Evolutionary conservation across 305 asterid genomes (phyloP), one percentile per base, ranked within the genome.

Genomic region (Rubia balearica): DNA sequence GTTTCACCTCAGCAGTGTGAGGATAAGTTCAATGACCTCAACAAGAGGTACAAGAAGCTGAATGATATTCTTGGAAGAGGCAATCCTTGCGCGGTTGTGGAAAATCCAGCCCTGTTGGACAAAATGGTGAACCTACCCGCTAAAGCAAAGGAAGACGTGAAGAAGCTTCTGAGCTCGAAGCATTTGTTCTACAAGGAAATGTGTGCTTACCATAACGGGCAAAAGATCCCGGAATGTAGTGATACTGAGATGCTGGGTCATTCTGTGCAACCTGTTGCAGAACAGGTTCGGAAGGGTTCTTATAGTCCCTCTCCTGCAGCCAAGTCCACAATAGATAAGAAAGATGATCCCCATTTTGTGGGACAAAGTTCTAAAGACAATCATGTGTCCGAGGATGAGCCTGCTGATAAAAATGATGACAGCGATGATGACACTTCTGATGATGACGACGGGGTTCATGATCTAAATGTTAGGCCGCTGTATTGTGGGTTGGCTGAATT

Each of bases 1-100:
- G 82, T 78, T 65, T 81, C 84, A 1, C 84, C 84, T 65, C 84
- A 81, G 75, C 84, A 81, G 72, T 81, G 84, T 38, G 84, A 81
- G 68, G 83, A 80, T 67, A 80, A 80, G 73, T 80, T 80, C 56
- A 80, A 80, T 67, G 83, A 80, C 75, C 72, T 80, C 68, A 80
- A 80, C 69, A 81, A 81, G 73, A 77, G 84, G 75, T 81, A 81
- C 66, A 81, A 81, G 75, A 81, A 81, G 67, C 70, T 81, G 72
- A 77, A 81, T 66, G 84, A 81, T 65, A 81, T 81, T 45, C 84
- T 81, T 27, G 82, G 84, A 53, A 77, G 82, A 48, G 84, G 76
- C 51, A 72, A 75, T 61, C 75, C 78, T n/a, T 81, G 82, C 56
- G 74, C 73, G 62, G 80, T 81, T 48, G 82, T 81, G 14, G 84